Percentiles rank a stretch among this genome's conserved stretches.
These are phyloP conservation scores for Phytopythium delawarense DNA, from an alignment of 352 stramenopile species.

Conservation along the genomic window DNA sequence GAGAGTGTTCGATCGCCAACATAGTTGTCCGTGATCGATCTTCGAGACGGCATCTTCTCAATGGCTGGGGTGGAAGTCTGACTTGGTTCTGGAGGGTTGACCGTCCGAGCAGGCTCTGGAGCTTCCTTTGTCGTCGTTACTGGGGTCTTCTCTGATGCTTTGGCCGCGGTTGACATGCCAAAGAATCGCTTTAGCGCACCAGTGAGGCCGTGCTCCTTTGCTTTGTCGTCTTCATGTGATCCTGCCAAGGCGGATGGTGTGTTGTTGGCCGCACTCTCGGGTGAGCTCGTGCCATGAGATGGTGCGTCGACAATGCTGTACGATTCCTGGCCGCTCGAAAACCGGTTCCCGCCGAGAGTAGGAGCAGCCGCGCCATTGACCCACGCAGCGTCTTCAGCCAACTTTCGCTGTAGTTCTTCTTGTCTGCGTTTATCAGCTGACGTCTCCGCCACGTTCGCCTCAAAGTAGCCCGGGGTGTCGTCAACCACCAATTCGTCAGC, in stretches of 20 bases:
- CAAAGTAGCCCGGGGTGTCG: constrained; percentile 56
- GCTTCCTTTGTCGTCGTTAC: background rate
- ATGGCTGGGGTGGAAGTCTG: background rate
- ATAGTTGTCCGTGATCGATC: background rate
- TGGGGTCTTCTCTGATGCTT: constrained; percentile 11
- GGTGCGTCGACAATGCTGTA: constrained; percentile 53
- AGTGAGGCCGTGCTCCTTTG: constrained; percentile 29
- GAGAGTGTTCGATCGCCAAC: background rate
- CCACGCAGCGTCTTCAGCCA: constrained; percentile 20
- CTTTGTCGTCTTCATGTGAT: constrained; percentile 7
- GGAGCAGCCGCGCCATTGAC: constrained; percentile 19
- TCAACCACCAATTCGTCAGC: constrained; percentile 56
- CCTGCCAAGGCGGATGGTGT: background rate
- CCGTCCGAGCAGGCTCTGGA: background rate
- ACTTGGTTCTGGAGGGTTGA: background rate
- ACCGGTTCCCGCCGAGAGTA: constrained; percentile 10
- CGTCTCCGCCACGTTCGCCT: constrained; percentile 21
- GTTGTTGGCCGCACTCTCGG: constrained; percentile 8
- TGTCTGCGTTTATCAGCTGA: constrained; percentile 20
- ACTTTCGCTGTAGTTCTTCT: constrained; percentile 19
- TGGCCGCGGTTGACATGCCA: constrained; percentile 31
- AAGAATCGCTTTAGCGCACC: constrained; percentile 68
- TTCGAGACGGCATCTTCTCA: background rate
- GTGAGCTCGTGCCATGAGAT: constrained; percentile 27
- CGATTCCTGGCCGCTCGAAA: constrained; percentile 40